Base-by-base conservation (phyloP, 371 early-diverging fungal species). In the Mortierella polycephala region DNA sequence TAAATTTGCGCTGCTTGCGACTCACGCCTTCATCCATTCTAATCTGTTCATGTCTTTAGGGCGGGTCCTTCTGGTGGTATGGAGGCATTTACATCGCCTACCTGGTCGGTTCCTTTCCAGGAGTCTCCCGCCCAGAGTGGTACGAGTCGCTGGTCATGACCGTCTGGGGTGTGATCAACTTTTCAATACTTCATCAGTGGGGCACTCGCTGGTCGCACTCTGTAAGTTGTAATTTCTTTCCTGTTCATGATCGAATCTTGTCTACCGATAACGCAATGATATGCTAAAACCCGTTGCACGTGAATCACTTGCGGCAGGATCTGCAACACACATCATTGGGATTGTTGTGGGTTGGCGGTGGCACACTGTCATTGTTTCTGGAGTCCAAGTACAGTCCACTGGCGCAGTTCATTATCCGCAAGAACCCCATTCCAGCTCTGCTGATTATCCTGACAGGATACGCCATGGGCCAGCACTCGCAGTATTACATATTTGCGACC, bases 21-120 rank as follows among this genome's bases (percentile, higher is more conserved):
- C 45, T 21, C 10, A 47, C 39, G 20, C 52, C 18, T 44, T 51
- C 21, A 0, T 41, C 14, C 30, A 18, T 63, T 57, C 16, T 12
- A 16, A n/a, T 51, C 13, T 42, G 3, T 18, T 44, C 41, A 7
- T 47, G n/a, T 44, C n/a, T 3, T 7, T 71, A 76, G 77, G 77
- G 77, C n/a, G 71, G 71, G 4, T 76, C 77, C 23, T 76, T 76
- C 55, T 76, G 77, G 77, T 76, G 77, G 77, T 76, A 76, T 39
- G 77, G 77, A 16, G 71, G 77, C 41, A 67, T 76, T 7, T 76
- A 76, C 56, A 62, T 76, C 53, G 77, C 77, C 12, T 76, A 76
- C 16, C 68, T 76, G 0, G 71, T 71, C 18, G 71, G 71, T 12
- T 71, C 71, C 30, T 76, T 76, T 68, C 77, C 77, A 2, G 64